A percentile compares a stretch with the other conserved stretches of the same genome.
phyloP scores from a whole-genome alignment of 345 rosid species.

The Eucalyptus grandis region DNA sequence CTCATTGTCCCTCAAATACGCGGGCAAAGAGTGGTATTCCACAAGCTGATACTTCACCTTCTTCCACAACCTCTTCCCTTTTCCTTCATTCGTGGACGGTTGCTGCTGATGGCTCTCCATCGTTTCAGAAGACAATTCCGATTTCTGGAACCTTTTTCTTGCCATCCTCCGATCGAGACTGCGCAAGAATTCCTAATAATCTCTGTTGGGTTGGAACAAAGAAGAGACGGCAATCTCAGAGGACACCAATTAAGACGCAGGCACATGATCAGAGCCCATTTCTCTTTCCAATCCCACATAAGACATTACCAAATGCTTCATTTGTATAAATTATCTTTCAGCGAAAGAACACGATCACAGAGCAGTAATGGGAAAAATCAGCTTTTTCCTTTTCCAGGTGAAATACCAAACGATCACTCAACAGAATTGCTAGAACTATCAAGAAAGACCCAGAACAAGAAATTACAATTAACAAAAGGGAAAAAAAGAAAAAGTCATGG shows the following conservation, averaged over 20 bases:
- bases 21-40: conserved; percentile 81
- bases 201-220: neutral
- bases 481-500: neutral
- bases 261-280: neutral
- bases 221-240: neutral
- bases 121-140: conserved; percentile 17
- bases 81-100: conserved; percentile 27
- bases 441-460: neutral
- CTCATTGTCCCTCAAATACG: conserved; percentile 79
- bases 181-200: neutral
- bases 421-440: neutral
- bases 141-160: conserved; percentile 1
- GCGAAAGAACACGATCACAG: neutral
- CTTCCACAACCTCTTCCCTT: conserved; percentile 79
- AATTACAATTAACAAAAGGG: neutral
- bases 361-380: neutral
- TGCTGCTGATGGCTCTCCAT: conserved; percentile 16
- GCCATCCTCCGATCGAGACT: conserved; percentile 17
- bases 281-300: neutral
- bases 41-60: conserved; percentile 88
- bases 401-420: neutral
- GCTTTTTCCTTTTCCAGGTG: neutral
- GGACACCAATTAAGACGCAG: neutral
- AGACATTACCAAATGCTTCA: neutral
- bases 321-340: neutral